These are phyloP conservation scores for Plantago ovata DNA, from an alignment of 257 asterid genomes.

Conservation along the genomic window DNA sequence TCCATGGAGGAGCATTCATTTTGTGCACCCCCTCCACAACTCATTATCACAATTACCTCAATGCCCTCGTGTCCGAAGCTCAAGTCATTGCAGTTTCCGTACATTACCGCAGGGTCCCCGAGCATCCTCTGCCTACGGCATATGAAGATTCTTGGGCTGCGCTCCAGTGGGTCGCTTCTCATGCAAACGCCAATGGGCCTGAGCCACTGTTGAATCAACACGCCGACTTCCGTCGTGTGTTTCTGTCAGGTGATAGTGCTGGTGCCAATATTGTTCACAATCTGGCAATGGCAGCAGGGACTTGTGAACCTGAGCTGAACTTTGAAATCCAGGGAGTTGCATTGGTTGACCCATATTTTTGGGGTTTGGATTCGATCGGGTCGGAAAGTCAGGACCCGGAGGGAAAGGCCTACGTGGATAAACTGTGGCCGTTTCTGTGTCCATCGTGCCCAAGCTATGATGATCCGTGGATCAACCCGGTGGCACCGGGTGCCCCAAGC, in stretches of 20 bases:
- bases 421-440: constrained; percentile 23
- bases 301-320: constrained; percentile 23
- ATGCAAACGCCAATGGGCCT: constrained; percentile 25
- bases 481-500: constrained; percentile 17
- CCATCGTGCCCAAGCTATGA: constrained; percentile 21
- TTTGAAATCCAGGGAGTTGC: constrained; percentile 29
- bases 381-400: constrained; percentile 18
- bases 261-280: constrained; percentile 43
- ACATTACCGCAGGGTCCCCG: constrained; percentile 38
- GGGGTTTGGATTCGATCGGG: constrained; percentile 33
- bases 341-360: constrained; percentile 29
- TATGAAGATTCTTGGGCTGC: constrained; percentile 43
- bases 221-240: constrained; percentile 31
- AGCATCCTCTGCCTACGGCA: constrained; percentile 34
- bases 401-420: constrained; percentile 17
- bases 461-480: constrained; percentile 38
- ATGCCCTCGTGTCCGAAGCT: constrained; percentile 37
- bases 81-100: constrained; percentile 39
- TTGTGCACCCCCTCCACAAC: constrained; percentile 33
- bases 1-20: constrained; percentile 49
- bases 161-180: constrained; percentile 41
- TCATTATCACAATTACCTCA: constrained; percentile 34
- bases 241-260: constrained; percentile 36
- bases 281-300: constrained; percentile 33
- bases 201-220: constrained; percentile 29